These are phyloP conservation scores for Stephania cephalantha DNA, from an alignment of 164 flowering plant species.

Conservation along the genomic window DNA sequence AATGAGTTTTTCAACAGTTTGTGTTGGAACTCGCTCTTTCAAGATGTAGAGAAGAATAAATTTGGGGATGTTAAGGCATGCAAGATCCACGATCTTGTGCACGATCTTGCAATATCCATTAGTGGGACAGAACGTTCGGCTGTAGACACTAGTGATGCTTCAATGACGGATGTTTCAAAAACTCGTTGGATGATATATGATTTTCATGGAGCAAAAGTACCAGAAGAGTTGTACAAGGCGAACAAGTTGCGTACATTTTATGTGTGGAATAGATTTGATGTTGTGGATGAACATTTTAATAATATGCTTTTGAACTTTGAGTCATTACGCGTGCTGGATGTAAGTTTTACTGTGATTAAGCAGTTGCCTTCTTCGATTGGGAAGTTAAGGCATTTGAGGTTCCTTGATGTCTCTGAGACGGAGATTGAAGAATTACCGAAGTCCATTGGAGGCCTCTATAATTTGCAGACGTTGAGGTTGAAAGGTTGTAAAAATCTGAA, in stretches of 20 bases:
- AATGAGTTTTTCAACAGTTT: too few relatives aligned
- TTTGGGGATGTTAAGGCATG: too few relatives aligned
- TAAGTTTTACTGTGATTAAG: not conserved
- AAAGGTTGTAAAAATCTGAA: not conserved
- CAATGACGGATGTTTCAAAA: not conserved
- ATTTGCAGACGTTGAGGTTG: not conserved
- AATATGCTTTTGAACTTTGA: not conserved
- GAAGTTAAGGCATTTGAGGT: not conserved
- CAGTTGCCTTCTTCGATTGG: slow-evolving; percentile 2
- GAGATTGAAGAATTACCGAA: not conserved
- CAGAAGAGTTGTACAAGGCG: not conserved
- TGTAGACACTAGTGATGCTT: not conserved
- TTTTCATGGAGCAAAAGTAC: not conserved
- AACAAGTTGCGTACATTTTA: not conserved
- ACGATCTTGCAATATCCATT: not conserved
- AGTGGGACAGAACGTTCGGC: not conserved
- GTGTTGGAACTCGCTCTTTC: too few relatives aligned
- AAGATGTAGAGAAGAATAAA: too few relatives aligned
- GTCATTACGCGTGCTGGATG: slow-evolving; percentile 8
- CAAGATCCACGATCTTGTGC: not conserved
- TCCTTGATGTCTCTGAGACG: not conserved
- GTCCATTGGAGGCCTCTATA: not conserved
- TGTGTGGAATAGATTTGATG: not conserved
- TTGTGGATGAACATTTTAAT: not conserved
- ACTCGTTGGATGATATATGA: not conserved